phyloP scores from a whole-genome alignment of 371 early-diverging fungal genomes.

The Rhizomucor miehei region DNA sequence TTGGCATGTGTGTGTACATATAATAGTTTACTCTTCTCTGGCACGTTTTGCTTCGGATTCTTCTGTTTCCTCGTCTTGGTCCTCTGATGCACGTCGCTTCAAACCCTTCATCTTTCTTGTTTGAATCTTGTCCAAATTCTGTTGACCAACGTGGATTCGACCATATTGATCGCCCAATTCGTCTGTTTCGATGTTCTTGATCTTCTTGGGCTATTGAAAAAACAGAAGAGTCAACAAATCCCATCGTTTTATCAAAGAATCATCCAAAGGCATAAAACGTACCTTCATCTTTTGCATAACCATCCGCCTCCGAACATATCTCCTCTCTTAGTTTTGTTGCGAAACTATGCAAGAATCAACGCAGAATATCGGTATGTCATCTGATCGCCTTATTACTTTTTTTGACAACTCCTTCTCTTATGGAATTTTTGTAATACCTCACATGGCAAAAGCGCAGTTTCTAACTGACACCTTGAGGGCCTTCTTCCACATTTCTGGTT shows the following conservation, averaged over 20 bases:
- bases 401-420: no score
- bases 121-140: constrained; percentile 89
- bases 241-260: not conserved
- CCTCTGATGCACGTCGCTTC: constrained; percentile 60
- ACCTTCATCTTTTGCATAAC: no score
- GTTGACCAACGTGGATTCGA: constrained; percentile 88
- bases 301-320: no score
- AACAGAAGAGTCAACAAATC: not conserved
- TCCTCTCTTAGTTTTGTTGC: no score
- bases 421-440: no score
- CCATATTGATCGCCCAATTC: constrained; percentile 92
- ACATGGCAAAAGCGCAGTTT: no score
- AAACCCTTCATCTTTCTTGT: constrained; percentile 98
- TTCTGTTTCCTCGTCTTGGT: constrained; percentile 30
- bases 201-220: constrained; percentile 69
- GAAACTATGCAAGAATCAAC: no score
- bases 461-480: constrained; percentile 78
- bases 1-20: not conserved
- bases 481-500: constrained; percentile 78
- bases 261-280: not conserved
- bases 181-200: constrained; percentile 89
- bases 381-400: no score
- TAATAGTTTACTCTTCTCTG: not conserved
- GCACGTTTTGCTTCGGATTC: constrained; percentile 8
- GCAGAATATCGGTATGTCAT: no score